These are phyloP conservation scores for Cystobasidiaceae sp. DNA, from an alignment of 1,284 basidiomycete species.

Conservation along the genomic window DNA sequence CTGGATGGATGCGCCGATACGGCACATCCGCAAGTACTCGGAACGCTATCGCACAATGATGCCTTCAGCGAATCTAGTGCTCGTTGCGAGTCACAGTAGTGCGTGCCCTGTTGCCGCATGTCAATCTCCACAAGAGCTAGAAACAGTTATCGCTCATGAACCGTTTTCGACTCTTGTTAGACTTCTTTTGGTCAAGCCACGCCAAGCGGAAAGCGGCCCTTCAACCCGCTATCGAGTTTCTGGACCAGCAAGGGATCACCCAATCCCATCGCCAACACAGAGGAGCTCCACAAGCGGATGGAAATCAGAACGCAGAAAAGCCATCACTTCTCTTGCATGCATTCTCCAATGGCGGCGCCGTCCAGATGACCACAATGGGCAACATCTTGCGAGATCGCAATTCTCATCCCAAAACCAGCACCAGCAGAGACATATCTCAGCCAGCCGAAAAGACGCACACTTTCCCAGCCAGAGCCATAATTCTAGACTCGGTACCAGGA, in stretches of 20 bases:
- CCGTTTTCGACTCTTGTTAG: neutral
- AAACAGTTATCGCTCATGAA: too few species aligned
- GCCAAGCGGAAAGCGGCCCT: neutral
- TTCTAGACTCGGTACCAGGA: constrained; percentile 25
- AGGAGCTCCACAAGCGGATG: too few species aligned
- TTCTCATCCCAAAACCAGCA: too few species aligned
- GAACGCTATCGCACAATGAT: constrained; percentile 11
- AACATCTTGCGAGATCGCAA: neutral
- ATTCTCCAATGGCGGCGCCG: constrained; percentile 25
- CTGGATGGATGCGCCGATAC: constrained; percentile 28
- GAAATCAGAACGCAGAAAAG: too few species aligned
- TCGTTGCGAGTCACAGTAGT: constrained; percentile 26
- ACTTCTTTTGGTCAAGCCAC: constrained; percentile 24
- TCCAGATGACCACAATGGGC: constrained; percentile 7
- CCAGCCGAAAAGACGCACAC: neutral
- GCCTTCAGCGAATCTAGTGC: constrained; percentile 5
- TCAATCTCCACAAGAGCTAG: neutral
- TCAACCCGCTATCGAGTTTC: neutral
- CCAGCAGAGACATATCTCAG: neutral
- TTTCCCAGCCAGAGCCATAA: constrained; percentile 10
- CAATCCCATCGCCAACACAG: too few species aligned
- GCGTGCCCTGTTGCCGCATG: neutral
- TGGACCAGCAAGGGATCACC: neutral
- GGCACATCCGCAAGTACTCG: constrained; percentile 28
- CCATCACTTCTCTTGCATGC: constrained; percentile 5